Evolutionary conservation across 345 rosid genomes (phyloP), one percentile per base, ranked within the genome.

Genomic region (Kernera saxatilis): DNA sequence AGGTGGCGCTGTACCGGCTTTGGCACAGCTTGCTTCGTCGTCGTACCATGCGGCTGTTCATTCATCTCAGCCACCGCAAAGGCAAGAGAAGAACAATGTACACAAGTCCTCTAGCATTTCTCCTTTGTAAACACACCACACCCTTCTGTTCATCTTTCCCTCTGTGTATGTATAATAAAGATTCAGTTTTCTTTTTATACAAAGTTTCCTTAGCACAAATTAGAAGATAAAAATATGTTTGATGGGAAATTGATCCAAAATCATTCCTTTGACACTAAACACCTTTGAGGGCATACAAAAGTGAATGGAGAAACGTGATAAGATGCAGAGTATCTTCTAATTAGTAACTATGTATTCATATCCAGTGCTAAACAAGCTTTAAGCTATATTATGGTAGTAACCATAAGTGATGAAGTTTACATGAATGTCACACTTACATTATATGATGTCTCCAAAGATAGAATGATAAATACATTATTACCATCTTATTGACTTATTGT

Each of bases 1-100:
- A 91, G 95, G 91, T 48, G 97, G 95, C 79, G 88, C 89, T 5
- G 66, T 91, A 44, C 95, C 91, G 2, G 92, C 93, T 3, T 39
- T 87, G 45, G 90, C 93, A 0, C 96, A 91, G 50, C 83, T 91
- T 2, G 87, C 82, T 6, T 86, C 95, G 23, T 87, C 97, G 33
- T 87, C 91, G 3, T 88, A 83, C 75, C 87, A 83, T 56, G 87
- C 95, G 5, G 82, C 83, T 18, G 73, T 79, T 25, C 80, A 89
- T 21, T 79, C 88, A 46, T 69, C 81, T 44, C 27, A 30, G 41
- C 68, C 68, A 18, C 54, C 68, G 5, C 68, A 44, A 45, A 19
- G 17, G 8, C 2, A 45, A 63, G 29, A 63, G 7, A 13, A 44
- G 41, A 63, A 13, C 41, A 45, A 29, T 12, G 1, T 63, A 2